Evolutionary conservation across 2,329 filamentous ascomycete genomes (phyloP), one percentile per base, ranked within the genome.

Genomic region (Colletotrichum endophyticum): DNA sequence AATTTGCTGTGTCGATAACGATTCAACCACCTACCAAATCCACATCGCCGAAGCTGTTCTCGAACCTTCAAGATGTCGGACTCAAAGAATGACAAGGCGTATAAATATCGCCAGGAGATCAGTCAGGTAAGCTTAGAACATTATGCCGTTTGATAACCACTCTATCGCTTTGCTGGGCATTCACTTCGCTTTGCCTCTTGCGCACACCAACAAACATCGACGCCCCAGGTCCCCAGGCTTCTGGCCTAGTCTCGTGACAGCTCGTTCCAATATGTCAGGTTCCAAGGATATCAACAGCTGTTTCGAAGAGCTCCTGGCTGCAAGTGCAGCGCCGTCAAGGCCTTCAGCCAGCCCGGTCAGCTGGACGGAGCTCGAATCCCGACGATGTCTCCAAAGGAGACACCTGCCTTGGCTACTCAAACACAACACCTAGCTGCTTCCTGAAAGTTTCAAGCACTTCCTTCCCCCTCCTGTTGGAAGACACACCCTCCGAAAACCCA

Each of bases 81-180:
- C 85, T 92, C 91, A 80, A 91, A 91, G 91, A 84, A 91, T 91
- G 81, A 93, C 91, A 85, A 91, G 83, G 86, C 89, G 78, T 91
- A 91, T 81, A 99, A 98, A 86, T 99, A 99, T 86, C 93, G 96
- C 85, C 96, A 98, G 88, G 97, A 99, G 90, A 99, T 99, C 87
- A 97, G 98, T 87, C 96, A 98, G 94, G 95, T 96, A 84, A 87
- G 93, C 69, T 16, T 9, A 22, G 19, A 36, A 39, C 9, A 36
- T 32, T 39, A 8, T n/a, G 57, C 12, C 16, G 22, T 16, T 27
- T 66, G 39, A 9, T 2, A 53, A 28, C 16, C 30, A n/a, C 12
- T 56, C 13, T 30, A 9, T 34, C 6, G 7, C 13, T 44, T 44
- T 69, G 27, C 28, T 28, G 22, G 30, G 32, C 28, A 34, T 9